A percentile compares a stretch with the other conserved stretches of the same genome.
Evolutionary conservation across 148 eudicot species (phyloP).

Genomic region (Suaeda aralocaspica): DNA sequence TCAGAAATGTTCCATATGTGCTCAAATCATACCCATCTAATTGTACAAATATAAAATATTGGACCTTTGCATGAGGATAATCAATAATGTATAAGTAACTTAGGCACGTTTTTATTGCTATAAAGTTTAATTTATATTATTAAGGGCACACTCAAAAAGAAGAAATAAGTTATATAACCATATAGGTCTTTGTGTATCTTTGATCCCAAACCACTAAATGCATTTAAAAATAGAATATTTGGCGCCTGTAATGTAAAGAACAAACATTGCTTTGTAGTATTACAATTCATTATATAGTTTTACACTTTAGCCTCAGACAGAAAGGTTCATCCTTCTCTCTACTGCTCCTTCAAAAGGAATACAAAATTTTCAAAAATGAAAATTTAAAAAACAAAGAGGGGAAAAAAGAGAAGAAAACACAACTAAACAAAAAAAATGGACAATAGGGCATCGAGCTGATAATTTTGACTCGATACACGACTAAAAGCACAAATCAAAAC

Average conservation of each 20-base stretch:
- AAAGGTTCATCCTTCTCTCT: background rate
- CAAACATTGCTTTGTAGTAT: conserved; percentile 23
- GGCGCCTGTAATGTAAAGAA: conserved; percentile 10
- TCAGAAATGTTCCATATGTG: too few species aligned
- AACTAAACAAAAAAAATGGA: background rate
- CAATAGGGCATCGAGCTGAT: conserved; percentile 11
- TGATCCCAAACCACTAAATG: background rate
- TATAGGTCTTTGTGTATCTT: background rate
- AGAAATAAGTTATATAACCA: background rate
- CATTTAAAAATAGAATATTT: background rate
- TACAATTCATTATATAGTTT: background rate
- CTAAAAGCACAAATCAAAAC: background rate
- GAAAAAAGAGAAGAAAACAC: background rate
- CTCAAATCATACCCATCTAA: too few species aligned
- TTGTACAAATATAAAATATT: too few species aligned
- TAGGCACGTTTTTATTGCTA: too few species aligned
- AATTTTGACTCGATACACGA: conserved; percentile 12
- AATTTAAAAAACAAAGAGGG: background rate
- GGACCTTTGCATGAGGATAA: too few species aligned
- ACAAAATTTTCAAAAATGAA: background rate
- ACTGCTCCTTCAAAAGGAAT: conserved; percentile 7
- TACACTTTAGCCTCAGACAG: conserved; percentile 1
- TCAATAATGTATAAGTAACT: too few species aligned
- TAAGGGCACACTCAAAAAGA: too few species aligned
- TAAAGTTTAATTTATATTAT: too few species aligned